Evolutionary conservation across 2,329 filamentous ascomycete species (phyloP).

Genomic region (Paecilomyces formosus): DNA sequence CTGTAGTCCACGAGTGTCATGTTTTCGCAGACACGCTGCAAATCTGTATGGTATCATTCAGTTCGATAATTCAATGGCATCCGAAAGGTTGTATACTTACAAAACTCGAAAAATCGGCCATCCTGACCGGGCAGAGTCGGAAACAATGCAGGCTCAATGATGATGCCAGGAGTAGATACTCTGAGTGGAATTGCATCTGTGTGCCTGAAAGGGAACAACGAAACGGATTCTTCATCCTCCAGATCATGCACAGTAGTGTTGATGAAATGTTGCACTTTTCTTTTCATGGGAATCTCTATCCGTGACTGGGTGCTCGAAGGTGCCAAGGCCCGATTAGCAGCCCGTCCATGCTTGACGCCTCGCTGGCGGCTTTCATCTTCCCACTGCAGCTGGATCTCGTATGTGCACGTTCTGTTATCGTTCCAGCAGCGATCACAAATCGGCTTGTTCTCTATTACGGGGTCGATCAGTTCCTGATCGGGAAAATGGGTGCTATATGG

Average conservation of each 20-base stretch:
- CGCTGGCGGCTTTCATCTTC: constrained; percentile 8
- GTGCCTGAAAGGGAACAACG: neutral
- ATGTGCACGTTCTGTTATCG: constrained; percentile 5
- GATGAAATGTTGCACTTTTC: constrained; percentile 4
- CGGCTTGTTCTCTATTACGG: constrained; percentile 6
- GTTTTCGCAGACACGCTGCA: constrained; percentile 5
- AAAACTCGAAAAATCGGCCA: constrained; percentile 4
- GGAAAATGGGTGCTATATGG: neutral
- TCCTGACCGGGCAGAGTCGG: neutral
- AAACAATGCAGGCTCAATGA: constrained; percentile 1
- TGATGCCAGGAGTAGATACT: neutral
- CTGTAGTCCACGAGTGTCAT: constrained; percentile 7
- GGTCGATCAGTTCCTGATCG: neutral
- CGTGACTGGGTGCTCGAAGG: neutral
- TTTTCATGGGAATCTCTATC: neutral
- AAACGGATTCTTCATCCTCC: constrained; percentile 1
- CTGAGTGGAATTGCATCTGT: neutral
- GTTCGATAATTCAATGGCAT: neutral
- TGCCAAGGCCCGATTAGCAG: constrained; percentile 2
- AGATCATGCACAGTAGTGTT: constrained; percentile 6
- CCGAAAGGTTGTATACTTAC: neutral
- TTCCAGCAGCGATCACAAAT: constrained; percentile 1
- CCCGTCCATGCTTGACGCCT: constrained; percentile 8
- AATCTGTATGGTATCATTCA: neutral
- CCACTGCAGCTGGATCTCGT: constrained; percentile 6